These are phyloP conservation scores for Nakaseomyces nivariensis DNA, from an alignment of 1,139 yeast species.

Conservation along the genomic window DNA sequence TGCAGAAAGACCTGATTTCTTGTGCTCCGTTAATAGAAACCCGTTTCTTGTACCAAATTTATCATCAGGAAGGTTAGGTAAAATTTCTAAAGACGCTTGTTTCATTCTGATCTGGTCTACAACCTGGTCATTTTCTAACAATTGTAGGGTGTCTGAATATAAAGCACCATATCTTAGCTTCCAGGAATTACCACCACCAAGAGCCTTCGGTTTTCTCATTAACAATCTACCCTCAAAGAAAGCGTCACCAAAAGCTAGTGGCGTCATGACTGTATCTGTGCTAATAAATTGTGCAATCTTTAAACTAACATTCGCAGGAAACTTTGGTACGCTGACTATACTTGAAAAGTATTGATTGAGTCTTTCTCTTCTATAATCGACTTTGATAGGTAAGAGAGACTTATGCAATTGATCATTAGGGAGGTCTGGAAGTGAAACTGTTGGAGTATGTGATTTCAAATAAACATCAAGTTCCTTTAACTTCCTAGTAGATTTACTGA, in stretches of 20 bases:
- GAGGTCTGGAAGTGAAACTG: conserved; percentile 53
- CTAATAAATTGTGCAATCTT: conserved; percentile 59
- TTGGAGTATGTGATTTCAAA: conserved; percentile 42
- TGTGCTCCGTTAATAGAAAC: conserved; percentile 58
- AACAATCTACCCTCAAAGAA: conserved; percentile 61
- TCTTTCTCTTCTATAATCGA: conserved; percentile 48
- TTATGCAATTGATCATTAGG: conserved; percentile 51
- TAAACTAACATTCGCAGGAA: conserved; percentile 47
- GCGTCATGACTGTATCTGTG: conserved; percentile 51
- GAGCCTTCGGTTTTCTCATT: conserved; percentile 42
- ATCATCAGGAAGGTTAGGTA: conserved; percentile 52
- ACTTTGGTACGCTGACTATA: conserved; percentile 47
- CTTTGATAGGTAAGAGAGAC: conserved; percentile 52
- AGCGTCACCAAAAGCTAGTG: conserved; percentile 48
- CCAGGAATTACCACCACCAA: conserved; percentile 55
- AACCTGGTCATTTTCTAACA: conserved; percentile 47
- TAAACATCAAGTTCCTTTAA: conserved; percentile 47
- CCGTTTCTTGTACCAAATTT: conserved; percentile 72
- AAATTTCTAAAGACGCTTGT: conserved; percentile 57
- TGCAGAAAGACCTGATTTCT: conserved; percentile 45
- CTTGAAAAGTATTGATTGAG: conserved; percentile 55
- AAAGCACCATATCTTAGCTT: conserved; percentile 64
- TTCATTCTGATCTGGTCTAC: conserved; percentile 50
- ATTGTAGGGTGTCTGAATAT: conserved; percentile 52
- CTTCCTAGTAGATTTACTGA: conserved; percentile 51